Base-by-base conservation (phyloP, 495 filamentous ascomycete species). In the Aspergillus olivimuriae region DNA sequence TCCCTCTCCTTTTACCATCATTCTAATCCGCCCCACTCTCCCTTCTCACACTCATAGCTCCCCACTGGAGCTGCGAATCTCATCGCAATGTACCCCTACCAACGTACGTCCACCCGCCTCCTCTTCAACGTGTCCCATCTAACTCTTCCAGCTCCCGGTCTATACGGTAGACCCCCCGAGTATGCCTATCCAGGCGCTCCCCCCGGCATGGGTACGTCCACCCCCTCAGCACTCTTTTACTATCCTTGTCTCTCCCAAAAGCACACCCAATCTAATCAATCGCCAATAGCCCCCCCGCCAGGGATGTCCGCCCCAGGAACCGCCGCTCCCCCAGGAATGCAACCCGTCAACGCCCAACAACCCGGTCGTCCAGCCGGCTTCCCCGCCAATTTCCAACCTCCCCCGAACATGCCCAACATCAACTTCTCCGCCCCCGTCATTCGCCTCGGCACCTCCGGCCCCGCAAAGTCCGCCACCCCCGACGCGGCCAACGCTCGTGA, bases 391-490 rank as follows among this genome's bases (percentile, higher is more conserved):
- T 96, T 96, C 61, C 89, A 95, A 71, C 80, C 88, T 17, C 91
- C 90, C 17, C 70, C 88, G 33, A 95, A 92, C 58, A 84, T 96
- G 74, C 89, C 92, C 7, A 92, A 95, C 63, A 95, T 98, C 69
- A 96, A 99, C 68, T 95, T 96, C 67, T 92, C 84, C 60, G 94
- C 92, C 15, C 89, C 94, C 38, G 91, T 97, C 26, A 97, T 99
- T 62, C 86, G 92, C 18, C 74, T 99, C 26, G 91, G 91, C 8
- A 80, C 76, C 2, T 76, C 80, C 7, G 78, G 77, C 3, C 82
- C 83, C 4, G 60, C 76, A 18, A 87, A 89, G 56, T 72, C 83
- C 28, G 63, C 77, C 28, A 74, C 73, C n/a, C 66, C 75, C 9
- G 64, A 77, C 20, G 68, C 57, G 4, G 64, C 56, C 7, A 74